Evolutionary conservation across 441 rosid genomes (phyloP).

Genomic region (Gossypium aridum): DNA sequence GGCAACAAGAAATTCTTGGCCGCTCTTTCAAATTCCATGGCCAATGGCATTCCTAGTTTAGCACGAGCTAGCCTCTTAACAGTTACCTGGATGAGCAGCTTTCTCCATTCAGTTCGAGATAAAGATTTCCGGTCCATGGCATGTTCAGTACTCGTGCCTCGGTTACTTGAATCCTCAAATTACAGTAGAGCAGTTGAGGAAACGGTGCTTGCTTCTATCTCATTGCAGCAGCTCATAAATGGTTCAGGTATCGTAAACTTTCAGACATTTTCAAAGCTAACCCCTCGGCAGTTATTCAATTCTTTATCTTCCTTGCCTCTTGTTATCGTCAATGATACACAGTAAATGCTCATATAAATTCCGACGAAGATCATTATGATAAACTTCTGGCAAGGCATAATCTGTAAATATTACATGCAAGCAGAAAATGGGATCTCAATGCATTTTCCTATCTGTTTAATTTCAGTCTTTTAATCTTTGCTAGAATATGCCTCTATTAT

Average conservation of each 20-base stretch:
- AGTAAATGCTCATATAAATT: neutral
- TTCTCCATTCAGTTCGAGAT: conserved; percentile 22
- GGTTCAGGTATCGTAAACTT: conserved; percentile 28
- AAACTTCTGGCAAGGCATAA: neutral
- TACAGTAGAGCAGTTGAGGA: conserved; percentile 18
- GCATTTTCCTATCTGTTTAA: neutral
- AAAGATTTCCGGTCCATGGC: conserved; percentile 15
- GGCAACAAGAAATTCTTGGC: conserved; percentile 31
- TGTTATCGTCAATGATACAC: too few species aligned
- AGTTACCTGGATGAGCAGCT: conserved; percentile 40
- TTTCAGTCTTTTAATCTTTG: neutral
- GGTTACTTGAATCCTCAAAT: conserved; percentile 20
- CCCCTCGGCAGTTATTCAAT: neutral
- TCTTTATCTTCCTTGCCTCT: too few species aligned
- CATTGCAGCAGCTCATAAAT: conserved; percentile 25
- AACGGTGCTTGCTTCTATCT: conserved; percentile 21
- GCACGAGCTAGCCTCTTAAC: conserved; percentile 45
- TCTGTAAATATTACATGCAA: neutral
- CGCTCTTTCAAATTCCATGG: conserved; percentile 43
- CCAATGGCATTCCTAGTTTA: conserved; percentile 39
- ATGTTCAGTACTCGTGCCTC: conserved; percentile 16
- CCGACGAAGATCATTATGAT: neutral
- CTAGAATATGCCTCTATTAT: conserved; percentile 25
- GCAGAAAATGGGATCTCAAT: neutral
- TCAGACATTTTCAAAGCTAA: neutral